Percentiles rank a stretch among this genome's conserved stretches.
Evolutionary conservation across 2,329 filamentous ascomycete genomes (phyloP).

Genomic region (Venturia carpophila): DNA sequence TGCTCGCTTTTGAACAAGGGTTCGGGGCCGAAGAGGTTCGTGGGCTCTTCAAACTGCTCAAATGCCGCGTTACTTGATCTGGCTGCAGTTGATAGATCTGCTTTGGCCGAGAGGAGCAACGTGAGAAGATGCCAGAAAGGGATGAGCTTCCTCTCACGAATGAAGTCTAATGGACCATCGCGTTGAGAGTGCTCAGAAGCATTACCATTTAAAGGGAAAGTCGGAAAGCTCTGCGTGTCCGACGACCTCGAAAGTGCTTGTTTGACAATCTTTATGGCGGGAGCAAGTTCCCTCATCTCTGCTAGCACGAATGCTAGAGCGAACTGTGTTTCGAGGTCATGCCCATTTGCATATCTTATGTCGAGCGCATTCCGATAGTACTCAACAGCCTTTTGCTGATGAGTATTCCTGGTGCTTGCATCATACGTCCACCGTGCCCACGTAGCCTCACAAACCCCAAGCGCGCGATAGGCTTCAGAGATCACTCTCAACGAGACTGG

Average conservation of each 20-base stretch:
- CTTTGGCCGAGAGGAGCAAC: constrained; percentile 74
- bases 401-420: constrained; percentile 58
- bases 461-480: constrained; percentile 62
- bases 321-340: constrained; percentile 71
- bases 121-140: constrained; percentile 88
- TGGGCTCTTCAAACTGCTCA: constrained; percentile 72
- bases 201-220: constrained; percentile 26
- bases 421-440: constrained; percentile 81
- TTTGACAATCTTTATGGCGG: constrained; percentile 77
- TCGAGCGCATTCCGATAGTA: constrained; percentile 66
- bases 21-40: constrained; percentile 59
- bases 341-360: constrained; percentile 55
- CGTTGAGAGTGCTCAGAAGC: constrained; percentile 23
- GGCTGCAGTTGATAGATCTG: constrained; percentile 73
- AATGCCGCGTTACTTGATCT: constrained; percentile 85
- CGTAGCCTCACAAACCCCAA: constrained; percentile 77
- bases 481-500: constrained; percentile 25
- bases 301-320: constrained; percentile 78
- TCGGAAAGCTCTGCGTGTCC: constrained; percentile 20
- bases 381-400: constrained; percentile 70
- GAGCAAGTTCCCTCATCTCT: constrained; percentile 71
- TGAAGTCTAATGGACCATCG: constrained; percentile 27
- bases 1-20: constrained; percentile 59
- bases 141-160: constrained; percentile 56
- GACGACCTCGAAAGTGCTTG: constrained; percentile 48